Conservation (phyloP, 345 rosid genomes). For the Erysimum cheiranthoides region DNA sequence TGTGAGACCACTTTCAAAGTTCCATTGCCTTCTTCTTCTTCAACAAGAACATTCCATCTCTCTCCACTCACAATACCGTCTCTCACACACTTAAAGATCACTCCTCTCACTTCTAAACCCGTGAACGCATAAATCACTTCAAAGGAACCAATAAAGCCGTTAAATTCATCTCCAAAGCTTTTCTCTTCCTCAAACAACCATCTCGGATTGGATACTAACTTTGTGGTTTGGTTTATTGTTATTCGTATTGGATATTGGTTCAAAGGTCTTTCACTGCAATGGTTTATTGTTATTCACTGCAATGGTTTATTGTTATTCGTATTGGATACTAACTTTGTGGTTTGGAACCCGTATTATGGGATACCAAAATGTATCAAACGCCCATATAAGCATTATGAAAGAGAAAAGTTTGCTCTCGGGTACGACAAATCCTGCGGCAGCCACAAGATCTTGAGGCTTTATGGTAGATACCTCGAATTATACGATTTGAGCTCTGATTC, state of each 20-base stretch:
- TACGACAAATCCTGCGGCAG: constrained; percentile 8
- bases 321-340: background rate
- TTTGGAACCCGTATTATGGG: constrained; percentile 25
- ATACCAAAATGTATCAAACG: too few species aligned
- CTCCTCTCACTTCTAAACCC: constrained; percentile 78
- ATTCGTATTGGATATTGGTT: too few species aligned
- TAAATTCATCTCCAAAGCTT: constrained; percentile 54
- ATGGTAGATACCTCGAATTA: background rate
- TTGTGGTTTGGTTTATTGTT: too few species aligned
- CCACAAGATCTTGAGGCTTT: constrained; percentile 23
- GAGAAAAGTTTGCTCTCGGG: background rate
- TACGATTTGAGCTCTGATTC: constrained; percentile 2
- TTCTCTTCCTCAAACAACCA: constrained; percentile 74
- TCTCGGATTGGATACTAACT: constrained; percentile 75
- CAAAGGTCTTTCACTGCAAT: background rate
- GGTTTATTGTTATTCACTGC: constrained; percentile 17
- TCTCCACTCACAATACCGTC: constrained; percentile 85
- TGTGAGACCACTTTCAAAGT: constrained; percentile 69
- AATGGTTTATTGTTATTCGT: constrained; percentile 8
- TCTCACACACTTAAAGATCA: constrained; percentile 78
- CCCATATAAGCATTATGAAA: too few species aligned
- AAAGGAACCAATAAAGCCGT: constrained; percentile 61
- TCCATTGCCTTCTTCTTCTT: constrained; percentile 75
- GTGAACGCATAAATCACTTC: constrained; percentile 81
- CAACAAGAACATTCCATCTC: constrained; percentile 76